Base-by-base conservation (phyloP, 1,284 basidiomycete genomes). In the Neotropicomus parvogracilis region DNA sequence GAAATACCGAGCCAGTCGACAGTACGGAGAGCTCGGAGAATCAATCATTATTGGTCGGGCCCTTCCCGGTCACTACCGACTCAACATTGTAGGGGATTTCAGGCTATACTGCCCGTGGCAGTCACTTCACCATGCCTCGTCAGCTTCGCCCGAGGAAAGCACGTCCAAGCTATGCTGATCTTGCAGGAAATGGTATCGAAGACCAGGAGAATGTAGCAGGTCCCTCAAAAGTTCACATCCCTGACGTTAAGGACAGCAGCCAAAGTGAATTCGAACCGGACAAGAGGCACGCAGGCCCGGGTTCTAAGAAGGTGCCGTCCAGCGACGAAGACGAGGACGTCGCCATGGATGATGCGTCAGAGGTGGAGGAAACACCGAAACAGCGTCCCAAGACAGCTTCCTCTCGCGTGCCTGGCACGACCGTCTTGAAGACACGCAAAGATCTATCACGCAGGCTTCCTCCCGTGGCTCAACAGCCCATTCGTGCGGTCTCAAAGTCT, bases 191-290 rank as follows among this genome's bases (percentile, higher is more conserved):
- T 48, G 44, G 32, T 3, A 21, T 17, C 5, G 46, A 59, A 1
- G 52, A 54, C 34, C 50, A 54, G 1, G 58, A 61, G 29, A 57
- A 64, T 2, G 51, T 50, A 5, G 63, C 59, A 4, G 62, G 62
- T 2, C 62, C 62, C 1, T 64, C 68, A 0, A 58, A 39, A 13
- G 19, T 28, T 8, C 47, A 42, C 7, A 42, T 38, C 6, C 42
- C 37, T 7, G 61, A 68, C 24, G 63, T 68, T 4, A 62, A 49
- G 11, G 38, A 12, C 10, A 60, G 58, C 41, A 68, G 63, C 37
- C 66, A 58, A 3, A 73, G 73, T 51, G 79, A 79, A 53, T 80
- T 79, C 50, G 72, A 73, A 31, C 72, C 67, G 2, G 52, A 56
- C 29, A 40, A 56, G 20, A 29, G 10, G 26, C 40, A n/a, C n/a